Evolutionary conservation across 306 rosid genomes (phyloP), one percentile per base, ranked within the genome.

Genomic region (Ammopiptanthus mongolicus): DNA sequence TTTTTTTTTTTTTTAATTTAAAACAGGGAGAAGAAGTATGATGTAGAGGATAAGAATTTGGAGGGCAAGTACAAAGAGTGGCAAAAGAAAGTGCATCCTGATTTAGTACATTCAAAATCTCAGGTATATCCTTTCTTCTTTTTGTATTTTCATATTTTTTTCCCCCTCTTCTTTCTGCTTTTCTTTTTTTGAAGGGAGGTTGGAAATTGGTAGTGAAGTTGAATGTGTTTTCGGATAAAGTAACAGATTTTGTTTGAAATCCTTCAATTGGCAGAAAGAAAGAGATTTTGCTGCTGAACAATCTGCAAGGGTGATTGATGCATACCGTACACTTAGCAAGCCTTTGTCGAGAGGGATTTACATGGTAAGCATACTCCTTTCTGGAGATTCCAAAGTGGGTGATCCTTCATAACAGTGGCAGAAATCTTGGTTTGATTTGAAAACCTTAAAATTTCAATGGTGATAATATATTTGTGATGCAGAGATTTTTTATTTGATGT

Each of bases 61-160:
- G 96, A 90, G 77, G 75, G 87, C 23, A 86, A 87, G 86, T 95
- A 95, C 80, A 95, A 95, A 71, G 88, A 86, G 2, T 95, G 99
- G 99, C 99, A 95, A 85, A 95, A 92, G 84, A 89, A 92, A 68
- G 74, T 95, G 81, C 99, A 95, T 82, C 99, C 99, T 56, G 99
- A 95, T 88, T 80, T 95, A 65, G 99, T 95, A 74, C 98, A 92
- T 88, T 88, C 98, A 17, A 95, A 90, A 84, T 92, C 99, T 12
- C 81, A 89, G 93, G 99, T 95, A 52, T 63, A 31, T 62, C 80
- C 53, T 64, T 69, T 37, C 53, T 25, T 64, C 25, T 68, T 37
- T 21, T 25, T 25, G 28, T 25, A 25, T 58, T 50, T 47, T 47
- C 11, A 19, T 19, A 19, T n/a, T 69, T 10, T 1, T 59, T 71